Conservation (phyloP, 305 asterid genomes). For the Fraxinus ornus region DNA sequence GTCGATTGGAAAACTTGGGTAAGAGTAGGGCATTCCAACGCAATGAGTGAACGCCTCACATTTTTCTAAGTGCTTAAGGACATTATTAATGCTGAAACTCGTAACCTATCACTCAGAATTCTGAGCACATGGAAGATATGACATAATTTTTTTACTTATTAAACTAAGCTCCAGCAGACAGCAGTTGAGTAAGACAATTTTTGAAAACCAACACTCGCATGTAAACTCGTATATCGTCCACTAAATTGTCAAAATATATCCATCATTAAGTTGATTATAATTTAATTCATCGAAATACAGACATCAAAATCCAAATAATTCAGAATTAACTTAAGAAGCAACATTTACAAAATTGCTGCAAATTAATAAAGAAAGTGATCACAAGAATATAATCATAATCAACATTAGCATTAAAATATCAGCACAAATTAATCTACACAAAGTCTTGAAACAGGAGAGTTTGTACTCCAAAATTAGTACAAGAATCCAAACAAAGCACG, state of each 20-base stretch:
- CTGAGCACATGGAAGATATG: not conserved
- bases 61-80: not conserved
- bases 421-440: constrained; percentile 8
- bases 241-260: not conserved
- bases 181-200: not conserved
- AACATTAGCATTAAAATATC: constrained; percentile 11
- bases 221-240: not conserved
- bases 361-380: constrained; percentile 12
- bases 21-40: not conserved
- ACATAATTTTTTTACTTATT: not conserved
- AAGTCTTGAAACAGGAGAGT: constrained; percentile 3
- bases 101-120: not conserved
- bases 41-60: not conserved
- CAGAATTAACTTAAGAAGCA: not conserved
- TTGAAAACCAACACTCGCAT: not conserved
- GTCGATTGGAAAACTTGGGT: not conserved
- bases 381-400: not conserved
- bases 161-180: constrained; percentile 7
- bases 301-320: not conserved
- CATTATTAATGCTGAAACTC: constrained; percentile 3
- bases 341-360: constrained; percentile 3
- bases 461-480: constrained; percentile 8
- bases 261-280: not conserved
- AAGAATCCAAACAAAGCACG: constrained; percentile 12
- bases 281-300: not conserved